Percentiles rank a stretch among this genome's conserved stretches.
Conservation (phyloP, 768 basidiomycete species). For the Jaapia argillacea region DNA sequence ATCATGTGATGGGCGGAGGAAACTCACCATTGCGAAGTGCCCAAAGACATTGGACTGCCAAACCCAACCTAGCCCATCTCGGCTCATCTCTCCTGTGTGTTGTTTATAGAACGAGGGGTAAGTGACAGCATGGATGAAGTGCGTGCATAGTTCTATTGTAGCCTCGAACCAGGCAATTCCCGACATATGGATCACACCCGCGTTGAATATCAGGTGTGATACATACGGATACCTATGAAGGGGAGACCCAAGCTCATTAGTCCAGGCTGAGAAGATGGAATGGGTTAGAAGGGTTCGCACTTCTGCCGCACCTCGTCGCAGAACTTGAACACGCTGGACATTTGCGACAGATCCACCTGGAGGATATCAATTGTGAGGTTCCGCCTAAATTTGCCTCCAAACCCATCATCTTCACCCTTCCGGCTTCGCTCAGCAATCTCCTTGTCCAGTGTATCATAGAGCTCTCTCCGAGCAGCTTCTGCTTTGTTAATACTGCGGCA, state of each 20-base stretch:
- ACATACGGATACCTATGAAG: constrained; percentile 61
- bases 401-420: constrained; percentile 32
- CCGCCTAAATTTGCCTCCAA: constrained; percentile 46
- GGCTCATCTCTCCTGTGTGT: constrained; percentile 43
- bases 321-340: constrained; percentile 55
- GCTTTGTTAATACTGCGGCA: constrained; percentile 63
- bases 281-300: constrained; percentile 27
- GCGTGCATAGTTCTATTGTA: constrained; percentile 34
- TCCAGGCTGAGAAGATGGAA: constrained; percentile 1
- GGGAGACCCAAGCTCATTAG: not conserved
- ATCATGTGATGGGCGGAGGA: too few species aligned
- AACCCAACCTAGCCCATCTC: constrained; percentile 66
- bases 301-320: constrained; percentile 38
- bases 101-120: constrained; percentile 50
- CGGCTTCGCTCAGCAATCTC: constrained; percentile 32
- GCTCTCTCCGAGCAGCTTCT: constrained; percentile 44
- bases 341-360: constrained; percentile 51
- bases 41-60: constrained; percentile 85
- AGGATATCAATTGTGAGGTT: constrained; percentile 53
- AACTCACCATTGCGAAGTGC: constrained; percentile 66
- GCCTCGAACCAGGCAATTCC: constrained; percentile 39
- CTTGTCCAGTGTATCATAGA: constrained; percentile 43
- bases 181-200: constrained; percentile 55
- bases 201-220: constrained; percentile 75
- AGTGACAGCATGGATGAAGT: constrained; percentile 39